These are phyloP conservation scores for Irpex lacteus DNA, from an alignment of 1,284 basidiomycete species.

Conservation along the genomic window DNA sequence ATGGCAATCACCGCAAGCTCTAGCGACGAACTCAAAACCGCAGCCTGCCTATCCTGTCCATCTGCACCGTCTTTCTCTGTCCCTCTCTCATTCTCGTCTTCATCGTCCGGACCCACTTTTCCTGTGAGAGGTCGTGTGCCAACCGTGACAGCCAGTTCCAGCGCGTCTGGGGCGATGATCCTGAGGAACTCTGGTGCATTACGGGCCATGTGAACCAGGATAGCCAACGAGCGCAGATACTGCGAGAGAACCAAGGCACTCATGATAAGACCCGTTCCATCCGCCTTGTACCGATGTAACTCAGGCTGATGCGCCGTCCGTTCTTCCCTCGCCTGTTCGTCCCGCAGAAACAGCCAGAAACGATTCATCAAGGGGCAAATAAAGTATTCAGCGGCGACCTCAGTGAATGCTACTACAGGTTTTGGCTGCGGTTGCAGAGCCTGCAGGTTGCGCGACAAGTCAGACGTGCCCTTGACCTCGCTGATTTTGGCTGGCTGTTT, in stretches of 20 bases:
- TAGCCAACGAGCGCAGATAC: slow-evolving; percentile 71
- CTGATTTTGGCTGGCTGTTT: slow-evolving; percentile 44
- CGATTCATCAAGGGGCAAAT: slow-evolving; percentile 85
- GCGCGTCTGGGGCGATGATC: slow-evolving; percentile 74
- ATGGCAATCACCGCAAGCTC: slow-evolving; percentile 78
- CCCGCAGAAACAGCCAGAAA: slow-evolving; percentile 88
- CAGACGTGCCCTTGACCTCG: slow-evolving; percentile 33
- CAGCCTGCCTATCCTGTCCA: slow-evolving; percentile 45
- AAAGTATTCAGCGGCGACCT: slow-evolving; percentile 82
- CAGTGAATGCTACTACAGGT: slow-evolving; percentile 51
- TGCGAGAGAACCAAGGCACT: slow-evolving; percentile 73
- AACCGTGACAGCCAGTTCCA: slow-evolving; percentile 80
- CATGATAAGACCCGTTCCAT: slow-evolving; percentile 80
- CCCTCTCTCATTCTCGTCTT: slow-evolving; percentile 25
- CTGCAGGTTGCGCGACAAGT: slow-evolving; percentile 15
- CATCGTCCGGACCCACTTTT: slow-evolving; percentile 42
- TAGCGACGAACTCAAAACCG: slow-evolving; percentile 70
- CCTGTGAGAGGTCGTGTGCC: slow-evolving; percentile 64
- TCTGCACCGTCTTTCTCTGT: neutral
- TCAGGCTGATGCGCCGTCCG: slow-evolving; percentile 51
- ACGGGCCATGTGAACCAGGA: slow-evolving; percentile 81
- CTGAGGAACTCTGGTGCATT: slow-evolving; percentile 79
- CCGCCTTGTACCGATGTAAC: slow-evolving; percentile 58
- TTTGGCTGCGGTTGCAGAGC: slow-evolving; percentile 20
- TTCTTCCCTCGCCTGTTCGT: slow-evolving; percentile 73